Evolutionary conservation across 805 yeast genomes (phyloP).

Genomic region (Barnettozyma populi): DNA sequence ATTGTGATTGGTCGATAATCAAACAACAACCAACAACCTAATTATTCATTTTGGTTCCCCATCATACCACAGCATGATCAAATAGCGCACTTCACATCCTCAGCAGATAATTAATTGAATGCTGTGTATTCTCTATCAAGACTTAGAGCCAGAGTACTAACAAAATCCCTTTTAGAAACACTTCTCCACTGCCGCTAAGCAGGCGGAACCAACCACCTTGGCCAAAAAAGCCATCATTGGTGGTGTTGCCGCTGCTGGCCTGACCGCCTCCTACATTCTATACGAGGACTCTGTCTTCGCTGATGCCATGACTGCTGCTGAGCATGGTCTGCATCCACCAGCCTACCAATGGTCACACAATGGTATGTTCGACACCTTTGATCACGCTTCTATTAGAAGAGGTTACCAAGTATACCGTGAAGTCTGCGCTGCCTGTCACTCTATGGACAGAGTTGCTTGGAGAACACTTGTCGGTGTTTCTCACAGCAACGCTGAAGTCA

Average conservation of each 20-base stretch:
- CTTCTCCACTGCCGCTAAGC: slow-evolving; percentile 32
- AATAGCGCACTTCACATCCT: no score
- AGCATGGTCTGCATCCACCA: slow-evolving; percentile 97
- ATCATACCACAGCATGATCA: neutral
- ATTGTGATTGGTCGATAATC: slow-evolving; percentile 9
- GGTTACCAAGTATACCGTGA: slow-evolving; percentile 98
- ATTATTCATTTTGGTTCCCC: neutral
- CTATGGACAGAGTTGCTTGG: slow-evolving; percentile 96
- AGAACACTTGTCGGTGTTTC: slow-evolving; percentile 96
- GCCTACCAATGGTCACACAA: slow-evolving; percentile 89
- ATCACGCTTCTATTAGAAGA: slow-evolving; percentile 95
- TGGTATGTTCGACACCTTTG: slow-evolving; percentile 87
- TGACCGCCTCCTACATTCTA: slow-evolving; percentile 73
- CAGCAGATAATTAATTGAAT: neutral
- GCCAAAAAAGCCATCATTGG: slow-evolving; percentile 51
- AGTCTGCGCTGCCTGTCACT: slow-evolving; percentile 99
- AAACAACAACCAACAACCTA: neutral
- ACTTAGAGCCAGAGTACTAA: slow-evolving; percentile 8
- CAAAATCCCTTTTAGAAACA: slow-evolving; percentile 20
- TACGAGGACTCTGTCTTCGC: slow-evolving; percentile 85
- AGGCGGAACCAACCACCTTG: slow-evolving; percentile 29
- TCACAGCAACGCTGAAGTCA: slow-evolving; percentile 84
- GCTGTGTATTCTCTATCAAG: neutral
- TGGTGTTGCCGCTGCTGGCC: slow-evolving; percentile 66
- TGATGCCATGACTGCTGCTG: slow-evolving; percentile 96